phyloP scores from a whole-genome alignment of 1,139 yeast species.

The Pichia sp. region DNA sequence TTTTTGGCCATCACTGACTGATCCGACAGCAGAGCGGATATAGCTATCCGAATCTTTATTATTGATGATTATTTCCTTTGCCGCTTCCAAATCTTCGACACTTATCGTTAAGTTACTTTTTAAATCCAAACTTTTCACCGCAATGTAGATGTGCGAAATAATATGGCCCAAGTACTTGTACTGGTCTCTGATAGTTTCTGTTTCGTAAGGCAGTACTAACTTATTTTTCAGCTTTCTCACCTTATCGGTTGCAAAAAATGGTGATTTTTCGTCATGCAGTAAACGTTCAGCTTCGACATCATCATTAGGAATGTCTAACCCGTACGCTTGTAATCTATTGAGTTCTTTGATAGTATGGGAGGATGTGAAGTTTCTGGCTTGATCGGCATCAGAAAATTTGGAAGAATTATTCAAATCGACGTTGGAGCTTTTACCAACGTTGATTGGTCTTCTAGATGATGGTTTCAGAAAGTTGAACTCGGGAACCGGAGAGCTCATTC shows the following conservation, averaged over 20 bases:
- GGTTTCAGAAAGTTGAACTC: conserved; percentile 16
- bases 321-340: conserved; percentile 35
- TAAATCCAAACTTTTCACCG: conserved; percentile 70
- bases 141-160: conserved; percentile 71
- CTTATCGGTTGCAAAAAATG: conserved; percentile 50
- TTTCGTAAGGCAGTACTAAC: conserved; percentile 66
- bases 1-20: conserved; percentile 29
- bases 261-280: conserved; percentile 48
- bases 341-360: conserved; percentile 18
- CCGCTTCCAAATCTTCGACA: conserved; percentile 40
- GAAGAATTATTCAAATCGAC: background rate
- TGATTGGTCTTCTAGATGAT: conserved; percentile 11
- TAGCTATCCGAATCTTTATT: conserved; percentile 13
- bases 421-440: conserved; percentile 1
- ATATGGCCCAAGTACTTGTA: conserved; percentile 76
- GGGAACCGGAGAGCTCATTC: conserved; percentile 21
- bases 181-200: conserved; percentile 66
- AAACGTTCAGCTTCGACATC: conserved; percentile 37
- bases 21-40: conserved; percentile 11
- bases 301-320: conserved; percentile 55
- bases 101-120: conserved; percentile 69
- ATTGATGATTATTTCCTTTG: conserved; percentile 18
- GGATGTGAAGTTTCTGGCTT: background rate
- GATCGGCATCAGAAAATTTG: background rate
- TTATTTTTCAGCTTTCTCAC: conserved; percentile 57